Evolutionary conservation across 164 flowering plant species (phyloP), one percentile per base, ranked within the genome.

Genomic region (Houttuynia cordata): DNA sequence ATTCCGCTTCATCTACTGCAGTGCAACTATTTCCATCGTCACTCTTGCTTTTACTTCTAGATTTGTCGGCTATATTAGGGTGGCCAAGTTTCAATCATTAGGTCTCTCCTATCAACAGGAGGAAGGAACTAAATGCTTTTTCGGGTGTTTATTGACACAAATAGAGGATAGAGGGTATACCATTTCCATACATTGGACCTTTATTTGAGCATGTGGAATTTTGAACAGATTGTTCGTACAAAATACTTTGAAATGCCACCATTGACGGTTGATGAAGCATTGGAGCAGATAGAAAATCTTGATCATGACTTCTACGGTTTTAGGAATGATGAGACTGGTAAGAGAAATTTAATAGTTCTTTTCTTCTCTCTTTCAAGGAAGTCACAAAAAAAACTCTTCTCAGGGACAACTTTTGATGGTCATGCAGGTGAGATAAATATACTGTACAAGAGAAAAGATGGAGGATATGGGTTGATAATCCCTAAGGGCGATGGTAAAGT

Each of bases 181-280:
- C 10, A 10, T 25, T 18, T 53, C 24, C 56, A 15, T n/a, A n/a
- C n/a, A n/a, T n/a, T n/a, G n/a, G n/a, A n/a, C n/a, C n/a, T n/a
- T n/a, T n/a, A n/a, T n/a, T n/a, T n/a, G n/a, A n/a, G n/a, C n/a
- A n/a, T n/a, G n/a, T n/a, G n/a, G n/a, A 53, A 10, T 53, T 56
- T 52, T 18, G 68, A 68, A 64, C 83, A 92, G 98, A 68, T 89
- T 74, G 91, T 92, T 47, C 84, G 98, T 4, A 92, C 89, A 21
- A 92, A 92, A 68, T 83, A 78, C 79, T 92, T 92, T 64, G 93
- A 92, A 47, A 89, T 92, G 96, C 96, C 96, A 50, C 98, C 98
- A 40, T 67, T 92, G 75, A 83, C 83, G 17, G 81, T 92, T 12
- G 37, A 58, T 56, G 98, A 92, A 74, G 96, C 98, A 47, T 53